Conservation (phyloP, 2,329 filamentous ascomycete species). For the Ophiostoma triangulosporum region DNA sequence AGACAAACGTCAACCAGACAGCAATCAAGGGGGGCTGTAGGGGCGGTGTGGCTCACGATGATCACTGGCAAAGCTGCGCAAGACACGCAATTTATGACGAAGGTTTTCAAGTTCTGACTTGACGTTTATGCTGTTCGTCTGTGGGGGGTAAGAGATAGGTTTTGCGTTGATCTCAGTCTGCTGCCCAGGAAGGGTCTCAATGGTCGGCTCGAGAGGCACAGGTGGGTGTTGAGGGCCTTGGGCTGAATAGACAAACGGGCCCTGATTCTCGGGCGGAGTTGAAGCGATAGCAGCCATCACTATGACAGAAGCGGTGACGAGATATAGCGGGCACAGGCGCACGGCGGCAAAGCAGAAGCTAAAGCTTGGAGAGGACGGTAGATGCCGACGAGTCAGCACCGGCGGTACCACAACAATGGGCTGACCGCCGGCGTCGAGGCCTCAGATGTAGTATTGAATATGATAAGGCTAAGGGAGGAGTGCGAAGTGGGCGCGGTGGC, state of each 20-base stretch:
- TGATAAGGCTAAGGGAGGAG: background rate
- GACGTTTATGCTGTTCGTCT: constrained; percentile 32
- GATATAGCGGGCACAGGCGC: background rate
- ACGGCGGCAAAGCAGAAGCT: background rate
- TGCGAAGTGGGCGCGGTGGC: background rate
- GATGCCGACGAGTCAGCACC: background rate
- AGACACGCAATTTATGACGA: constrained; percentile 37
- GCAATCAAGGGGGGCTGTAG: background rate
- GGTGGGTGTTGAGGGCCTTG: constrained; percentile 23
- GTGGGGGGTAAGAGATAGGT: constrained; percentile 33
- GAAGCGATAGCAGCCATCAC: constrained; percentile 6
- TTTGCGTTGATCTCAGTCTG: constrained; percentile 40
- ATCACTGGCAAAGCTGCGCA: constrained; percentile 34
- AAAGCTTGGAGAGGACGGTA: background rate
- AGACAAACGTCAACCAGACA: background rate
- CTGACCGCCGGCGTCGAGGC: background rate
- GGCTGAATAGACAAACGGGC: constrained; percentile 17
- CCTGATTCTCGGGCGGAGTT: constrained; percentile 1
- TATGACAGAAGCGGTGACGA: background rate
- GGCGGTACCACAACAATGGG: background rate
- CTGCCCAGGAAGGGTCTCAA: constrained; percentile 21
- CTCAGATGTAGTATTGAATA: background rate
- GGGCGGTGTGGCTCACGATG: constrained; percentile 30
- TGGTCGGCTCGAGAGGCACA: constrained; percentile 27
- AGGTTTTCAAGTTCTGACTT: constrained; percentile 40